phyloP scores from a whole-genome alignment of 306 rosid genomes.

The Vigna radiata region DNA sequence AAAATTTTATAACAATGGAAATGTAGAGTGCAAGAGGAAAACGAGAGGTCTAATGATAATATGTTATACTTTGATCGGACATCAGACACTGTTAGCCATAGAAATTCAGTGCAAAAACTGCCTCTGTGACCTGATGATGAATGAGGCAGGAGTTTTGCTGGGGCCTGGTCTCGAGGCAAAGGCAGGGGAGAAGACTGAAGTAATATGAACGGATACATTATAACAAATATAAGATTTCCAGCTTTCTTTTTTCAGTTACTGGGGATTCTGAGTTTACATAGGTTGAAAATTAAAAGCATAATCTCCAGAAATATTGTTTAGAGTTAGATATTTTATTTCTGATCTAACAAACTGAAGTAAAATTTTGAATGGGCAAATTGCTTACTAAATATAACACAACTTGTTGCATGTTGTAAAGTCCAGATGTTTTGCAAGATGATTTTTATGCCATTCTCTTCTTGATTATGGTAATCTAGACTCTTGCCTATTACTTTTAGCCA shows the following conservation, averaged over 20 bases:
- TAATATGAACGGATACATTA: background rate
- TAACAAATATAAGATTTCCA: background rate
- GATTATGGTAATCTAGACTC: background rate
- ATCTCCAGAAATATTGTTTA: background rate
- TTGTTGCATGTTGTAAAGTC: conserved; percentile 9
- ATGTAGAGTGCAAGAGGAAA: background rate
- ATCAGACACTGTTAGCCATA: background rate
- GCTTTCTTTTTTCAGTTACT: background rate
- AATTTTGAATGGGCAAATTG: background rate
- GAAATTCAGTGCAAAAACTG: background rate
- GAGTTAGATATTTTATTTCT: background rate
- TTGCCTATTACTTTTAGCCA: background rate
- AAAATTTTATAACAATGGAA: background rate
- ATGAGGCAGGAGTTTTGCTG: background rate
- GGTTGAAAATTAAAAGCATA: conserved; percentile 7
- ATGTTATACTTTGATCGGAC: conserved; percentile 1
- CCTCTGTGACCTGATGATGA: background rate
- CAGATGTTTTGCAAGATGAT: background rate
- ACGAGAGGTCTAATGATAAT: background rate
- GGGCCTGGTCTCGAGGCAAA: background rate
- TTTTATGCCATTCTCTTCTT: background rate
- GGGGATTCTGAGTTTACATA: conserved; percentile 1
- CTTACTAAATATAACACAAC: background rate
- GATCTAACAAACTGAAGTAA: background rate
- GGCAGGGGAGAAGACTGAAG: background rate